phyloP scores from a whole-genome alignment of 352 stramenopile species.

The Phytophthora sp. region DNA sequence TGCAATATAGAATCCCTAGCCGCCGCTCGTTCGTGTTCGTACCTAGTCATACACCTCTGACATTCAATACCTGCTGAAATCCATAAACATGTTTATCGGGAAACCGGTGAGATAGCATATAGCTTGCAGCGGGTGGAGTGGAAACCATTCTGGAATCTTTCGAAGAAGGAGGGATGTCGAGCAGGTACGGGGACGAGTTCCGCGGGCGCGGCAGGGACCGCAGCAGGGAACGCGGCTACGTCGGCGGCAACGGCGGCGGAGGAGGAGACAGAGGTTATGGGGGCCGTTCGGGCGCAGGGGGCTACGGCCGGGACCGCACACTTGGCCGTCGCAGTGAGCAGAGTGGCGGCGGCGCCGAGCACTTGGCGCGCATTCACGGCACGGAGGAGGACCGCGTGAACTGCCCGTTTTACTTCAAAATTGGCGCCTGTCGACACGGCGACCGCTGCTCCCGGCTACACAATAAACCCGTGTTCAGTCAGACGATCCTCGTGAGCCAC shows the following conservation, averaged over 20 bases:
- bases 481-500: conserved; percentile 98
- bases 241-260: conserved; percentile 33
- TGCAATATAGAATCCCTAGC: conserved; percentile 33
- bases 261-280: conserved; percentile 45
- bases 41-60: background rate
- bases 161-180: conserved; percentile 44
- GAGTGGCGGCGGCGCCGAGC: conserved; percentile 90
- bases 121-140: conserved; percentile 31
- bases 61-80: background rate
- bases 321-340: conserved; percentile 61
- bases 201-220: conserved; percentile 70
- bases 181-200: conserved; percentile 79
- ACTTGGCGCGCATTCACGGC: conserved; percentile 97
- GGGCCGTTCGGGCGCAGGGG: conserved; percentile 49
- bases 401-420: conserved; percentile 99
- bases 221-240: conserved; percentile 70
- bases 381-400: conserved; percentile 98
- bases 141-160: conserved; percentile 55
- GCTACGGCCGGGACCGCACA: conserved; percentile 65
- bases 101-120: conserved; percentile 1
- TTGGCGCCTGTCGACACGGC: conserved; percentile 98
- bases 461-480: conserved; percentile 98
- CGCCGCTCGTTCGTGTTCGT: conserved; percentile 12
- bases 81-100: background rate
- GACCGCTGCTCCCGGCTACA: conserved; percentile 98